Conservation (phyloP, 2,329 filamentous ascomycete species). For the Sclerotinia trifoliorum region DNA sequence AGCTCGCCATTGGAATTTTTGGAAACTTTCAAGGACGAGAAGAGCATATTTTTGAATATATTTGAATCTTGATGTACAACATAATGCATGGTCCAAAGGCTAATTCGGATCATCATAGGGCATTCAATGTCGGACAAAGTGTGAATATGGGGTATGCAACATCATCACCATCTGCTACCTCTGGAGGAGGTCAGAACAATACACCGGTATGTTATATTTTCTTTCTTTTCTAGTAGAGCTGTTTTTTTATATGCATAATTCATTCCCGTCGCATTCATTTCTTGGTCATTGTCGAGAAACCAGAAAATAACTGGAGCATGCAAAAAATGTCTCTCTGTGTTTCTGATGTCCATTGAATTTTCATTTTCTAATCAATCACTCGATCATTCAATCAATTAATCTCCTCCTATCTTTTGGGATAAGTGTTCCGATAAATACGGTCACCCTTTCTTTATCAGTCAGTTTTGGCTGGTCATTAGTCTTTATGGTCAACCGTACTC, state of each 20-base stretch:
- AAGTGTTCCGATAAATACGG: constrained; percentile 12
- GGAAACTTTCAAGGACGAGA: background rate
- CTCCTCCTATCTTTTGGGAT: constrained; percentile 1
- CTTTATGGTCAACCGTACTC: constrained; percentile 12
- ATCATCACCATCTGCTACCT: constrained; percentile 59
- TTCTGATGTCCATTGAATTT: constrained; percentile 3
- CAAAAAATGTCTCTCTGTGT: constrained; percentile 23
- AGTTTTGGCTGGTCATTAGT: constrained; percentile 1
- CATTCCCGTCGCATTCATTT: constrained; percentile 17
- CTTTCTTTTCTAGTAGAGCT: background rate
- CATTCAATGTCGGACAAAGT: constrained; percentile 37
- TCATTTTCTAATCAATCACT: background rate
- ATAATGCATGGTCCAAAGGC: constrained; percentile 24
- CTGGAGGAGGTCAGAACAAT: constrained; percentile 58
- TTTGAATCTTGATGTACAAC: constrained; percentile 18
- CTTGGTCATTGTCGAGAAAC: constrained; percentile 4
- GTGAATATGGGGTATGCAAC: constrained; percentile 55
- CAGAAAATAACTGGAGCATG: background rate
- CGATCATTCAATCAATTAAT: background rate
- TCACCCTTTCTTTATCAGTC: constrained; percentile 1
- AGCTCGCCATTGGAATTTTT: background rate
- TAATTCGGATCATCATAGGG: constrained; percentile 33
- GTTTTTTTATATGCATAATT: background rate
- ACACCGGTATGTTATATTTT: constrained; percentile 52
- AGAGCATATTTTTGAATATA: background rate